Evolutionary conservation across 129 eudicot species (phyloP), one percentile per base, ranked within the genome.

Genomic region (Smallanthus sonchifolius): DNA sequence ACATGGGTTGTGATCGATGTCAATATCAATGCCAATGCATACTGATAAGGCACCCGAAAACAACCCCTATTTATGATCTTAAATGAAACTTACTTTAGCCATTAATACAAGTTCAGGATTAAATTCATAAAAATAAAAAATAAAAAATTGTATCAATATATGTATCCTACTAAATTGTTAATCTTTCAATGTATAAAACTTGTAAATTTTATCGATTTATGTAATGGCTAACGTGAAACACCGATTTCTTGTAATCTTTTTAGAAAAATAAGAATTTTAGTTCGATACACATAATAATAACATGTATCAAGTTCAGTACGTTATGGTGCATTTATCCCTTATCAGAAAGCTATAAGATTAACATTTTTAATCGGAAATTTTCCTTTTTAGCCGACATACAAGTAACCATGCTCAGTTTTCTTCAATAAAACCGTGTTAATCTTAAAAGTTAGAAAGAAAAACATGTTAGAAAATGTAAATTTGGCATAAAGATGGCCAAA

Each of bases 1-100:
- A 72, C 76, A 72, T 72, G 76, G 67, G 55, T 56, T 43, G 24
- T 57, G 76, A 57, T 55, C 48, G 56, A 72, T 14, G 76, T 72
- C 67, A 57, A 72, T 67, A 57, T 72, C 76, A 65, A 65, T 65
- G 70, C n/a, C 44, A 15, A 15, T n/a, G 47, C 69, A 63, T 63
- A 63, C 44, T 36, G 69, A 63, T 63, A 55, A 49, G 45, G 63
- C 74, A 69, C 8, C 63, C 15, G 15, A 49, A 35, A 71, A 56
- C 42, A 13, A 57, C 56, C 38, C 55, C 40, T 39, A 72, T 56
- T 40, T 19, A 14, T 56, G 39, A 37, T 39, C 40, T 20, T 56
- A 68, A 68, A 13, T 15, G 36, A 64, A 15, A 15, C 38, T 65
- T 38, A 63, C 10, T 63, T 63, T 63, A 45, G 73, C 14, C 56